Conservation (phyloP, 345 rosid species). For the Psidium guajava region DNA sequence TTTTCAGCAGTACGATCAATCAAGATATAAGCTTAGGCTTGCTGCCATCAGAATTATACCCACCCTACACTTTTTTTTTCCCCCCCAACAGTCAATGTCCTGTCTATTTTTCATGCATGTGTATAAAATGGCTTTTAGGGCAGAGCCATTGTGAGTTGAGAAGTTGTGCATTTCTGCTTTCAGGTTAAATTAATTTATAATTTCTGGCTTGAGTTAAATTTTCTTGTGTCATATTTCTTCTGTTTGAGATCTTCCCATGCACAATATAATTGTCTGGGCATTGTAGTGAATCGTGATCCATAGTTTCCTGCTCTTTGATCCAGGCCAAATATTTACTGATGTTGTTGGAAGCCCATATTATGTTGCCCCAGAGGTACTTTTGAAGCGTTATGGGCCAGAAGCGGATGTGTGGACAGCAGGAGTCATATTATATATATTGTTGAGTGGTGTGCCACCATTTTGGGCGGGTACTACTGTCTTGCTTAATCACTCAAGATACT, state of each 20-base stretch:
- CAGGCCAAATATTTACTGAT: constrained; percentile 86
- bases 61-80: background rate
- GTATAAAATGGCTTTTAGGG: background rate
- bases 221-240: background rate
- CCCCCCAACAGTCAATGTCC: background rate
- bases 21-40: background rate
- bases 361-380: constrained; percentile 95
- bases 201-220: background rate
- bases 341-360: constrained; percentile 98
- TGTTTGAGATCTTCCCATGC: background rate
- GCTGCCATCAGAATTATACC: background rate
- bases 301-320: constrained; percentile 7
- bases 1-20: background rate
- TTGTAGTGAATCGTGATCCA: background rate
- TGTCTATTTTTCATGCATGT: background rate
- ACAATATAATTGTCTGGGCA: background rate
- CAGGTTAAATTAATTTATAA: background rate
- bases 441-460: constrained; percentile 98
- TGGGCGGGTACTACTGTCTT: constrained; percentile 72
- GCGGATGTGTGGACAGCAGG: constrained; percentile 99
- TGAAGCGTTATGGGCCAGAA: constrained; percentile 84
- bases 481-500: background rate
- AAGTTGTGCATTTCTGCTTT: background rate
- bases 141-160: background rate
- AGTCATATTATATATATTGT: constrained; percentile 83